phyloP scores from a whole-genome alignment of 371 early-diverging fungal genomes.

The Haplosporangium sp. region DNA sequence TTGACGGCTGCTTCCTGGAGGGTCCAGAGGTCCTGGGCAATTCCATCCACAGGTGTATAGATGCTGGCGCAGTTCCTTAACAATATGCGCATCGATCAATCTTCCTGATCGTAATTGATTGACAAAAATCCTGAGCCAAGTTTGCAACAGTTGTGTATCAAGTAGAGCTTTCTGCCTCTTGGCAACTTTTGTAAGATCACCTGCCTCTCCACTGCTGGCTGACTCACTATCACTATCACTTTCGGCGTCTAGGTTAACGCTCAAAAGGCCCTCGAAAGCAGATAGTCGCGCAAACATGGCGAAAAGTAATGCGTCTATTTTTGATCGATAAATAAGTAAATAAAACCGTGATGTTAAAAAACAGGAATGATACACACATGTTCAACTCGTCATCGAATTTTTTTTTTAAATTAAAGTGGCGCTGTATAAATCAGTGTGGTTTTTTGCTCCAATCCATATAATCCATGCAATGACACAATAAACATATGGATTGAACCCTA shows the following conservation, averaged over 20 bases:
- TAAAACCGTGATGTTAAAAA: not conserved
- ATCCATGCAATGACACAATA: not conserved
- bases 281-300: conserved; percentile 68
- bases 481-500: conserved; percentile 12
- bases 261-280: conserved; percentile 63
- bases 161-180: conserved; percentile 23
- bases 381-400: not conserved
- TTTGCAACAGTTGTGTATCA: conserved; percentile 57
- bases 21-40: conserved; percentile 42
- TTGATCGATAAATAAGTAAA: not conserved
- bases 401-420: too few relatives aligned
- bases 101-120: conserved; percentile 65
- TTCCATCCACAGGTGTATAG: conserved; percentile 65
- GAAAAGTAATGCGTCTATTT: conserved; percentile 62
- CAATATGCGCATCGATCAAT: conserved; percentile 58
- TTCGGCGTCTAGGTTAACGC: conserved; percentile 44
- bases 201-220: not conserved
- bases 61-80: conserved; percentile 61
- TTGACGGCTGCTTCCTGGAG: conserved; percentile 59
- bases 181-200: conserved; percentile 6
- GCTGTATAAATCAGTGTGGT: not conserved
- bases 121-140: conserved; percentile 64
- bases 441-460: not conserved
- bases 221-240: conserved; percentile 43
- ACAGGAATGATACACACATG: not conserved